These are phyloP conservation scores for Claviceps monticola DNA, from an alignment of 2,329 filamentous ascomycete genomes.

Conservation along the genomic window DNA sequence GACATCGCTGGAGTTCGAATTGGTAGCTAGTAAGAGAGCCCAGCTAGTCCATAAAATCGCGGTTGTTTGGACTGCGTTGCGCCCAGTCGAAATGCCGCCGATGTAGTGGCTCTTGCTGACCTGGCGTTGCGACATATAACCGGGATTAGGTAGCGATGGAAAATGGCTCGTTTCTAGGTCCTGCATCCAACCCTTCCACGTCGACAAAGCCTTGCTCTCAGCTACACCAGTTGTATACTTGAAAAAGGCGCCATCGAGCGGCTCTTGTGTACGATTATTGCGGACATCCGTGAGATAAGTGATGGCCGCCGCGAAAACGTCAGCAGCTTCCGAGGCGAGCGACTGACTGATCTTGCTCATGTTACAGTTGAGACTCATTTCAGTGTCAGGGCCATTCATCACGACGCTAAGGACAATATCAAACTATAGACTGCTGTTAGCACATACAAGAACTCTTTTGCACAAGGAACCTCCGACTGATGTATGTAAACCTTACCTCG, in stretches of 20 bases:
- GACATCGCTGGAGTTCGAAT: no score
- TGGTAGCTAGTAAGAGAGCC: no score
- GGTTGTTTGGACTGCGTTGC: no score
- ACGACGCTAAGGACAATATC: slow-evolving; percentile 1
- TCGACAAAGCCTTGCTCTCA: not conserved
- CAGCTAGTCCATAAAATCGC: no score
- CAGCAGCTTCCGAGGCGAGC: not conserved
- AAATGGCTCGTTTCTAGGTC: no score
- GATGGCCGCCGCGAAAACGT: not conserved
- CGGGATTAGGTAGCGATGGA: no score
- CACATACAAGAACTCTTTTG: not conserved
- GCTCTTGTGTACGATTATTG: not conserved
- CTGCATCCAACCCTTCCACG: no score
- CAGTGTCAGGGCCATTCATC: not conserved
- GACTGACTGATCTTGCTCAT: not conserved
- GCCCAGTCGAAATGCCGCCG: no score
- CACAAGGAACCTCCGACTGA: no score
- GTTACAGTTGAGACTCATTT: not conserved
- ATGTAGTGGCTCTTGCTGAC: no score
- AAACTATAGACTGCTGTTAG: not conserved
- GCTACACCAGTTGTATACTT: not conserved
- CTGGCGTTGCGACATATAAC: no score
- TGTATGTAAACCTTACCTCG: not conserved
- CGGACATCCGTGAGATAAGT: not conserved
- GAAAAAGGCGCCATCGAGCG: not conserved